Evolutionary conservation across 176 grass and related monocot genomes (phyloP).

Genomic region (Zea mays): Zm-B73-REFERENCE-NAM-5.0 NC_050099.1:21122501-21123000

Average conservation of each 20-base stretch:
- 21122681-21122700: background rate
- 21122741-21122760: slow-evolving; percentile 14
- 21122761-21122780: background rate
- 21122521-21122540: slow-evolving; percentile 17
- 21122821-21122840: slow-evolving; percentile 20
- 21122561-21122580: background rate
- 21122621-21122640: slow-evolving; percentile 27
- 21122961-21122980: slow-evolving; percentile 69
- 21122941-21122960: slow-evolving; percentile 10
- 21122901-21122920: slow-evolving; percentile 33
- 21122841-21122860: background rate
- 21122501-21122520: slow-evolving; percentile 35
- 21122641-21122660: background rate
- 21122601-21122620: slow-evolving; percentile 14
- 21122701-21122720: slow-evolving; percentile 26
- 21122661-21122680: background rate
- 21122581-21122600: slow-evolving; percentile 15
- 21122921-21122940: slow-evolving; percentile 19
- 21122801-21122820: background rate
- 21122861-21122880: background rate
- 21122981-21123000: slow-evolving; percentile 37
- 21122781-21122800: slow-evolving; percentile 15
- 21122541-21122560: background rate
- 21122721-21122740: slow-evolving; percentile 7
- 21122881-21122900: slow-evolving; percentile 35